Evolutionary conservation across 495 filamentous ascomycete species (phyloP).

Genomic region (Astrocystis sublimbata): DNA sequence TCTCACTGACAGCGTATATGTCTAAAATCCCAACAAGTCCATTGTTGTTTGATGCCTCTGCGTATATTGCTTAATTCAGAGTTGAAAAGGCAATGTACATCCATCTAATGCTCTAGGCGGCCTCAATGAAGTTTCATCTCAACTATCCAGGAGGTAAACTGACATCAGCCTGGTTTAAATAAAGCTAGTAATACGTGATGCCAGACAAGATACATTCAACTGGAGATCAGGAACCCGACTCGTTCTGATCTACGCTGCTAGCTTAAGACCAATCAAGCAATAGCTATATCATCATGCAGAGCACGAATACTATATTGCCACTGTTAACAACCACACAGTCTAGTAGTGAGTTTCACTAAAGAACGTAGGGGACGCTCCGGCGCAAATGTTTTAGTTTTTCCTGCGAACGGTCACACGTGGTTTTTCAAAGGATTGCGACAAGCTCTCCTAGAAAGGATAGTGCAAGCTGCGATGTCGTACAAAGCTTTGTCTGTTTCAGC

Average conservation of each 20-base stretch:
- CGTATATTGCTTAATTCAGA: too few species aligned
- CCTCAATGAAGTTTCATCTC: not conserved
- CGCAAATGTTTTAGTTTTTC: not conserved
- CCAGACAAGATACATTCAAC: not conserved
- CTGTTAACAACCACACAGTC: not conserved
- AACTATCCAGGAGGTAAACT: not conserved
- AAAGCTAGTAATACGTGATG: not conserved
- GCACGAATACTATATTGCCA: not conserved
- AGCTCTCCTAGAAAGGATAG: not conserved
- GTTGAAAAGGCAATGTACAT: too few species aligned
- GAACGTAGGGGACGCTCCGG: not conserved
- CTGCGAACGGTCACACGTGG: not conserved
- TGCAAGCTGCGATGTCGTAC: not conserved
- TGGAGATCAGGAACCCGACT: not conserved
- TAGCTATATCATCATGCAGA: not conserved
- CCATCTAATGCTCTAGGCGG: slow-evolving; percentile 2
- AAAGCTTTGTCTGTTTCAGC: not conserved
- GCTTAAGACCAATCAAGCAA: not conserved
- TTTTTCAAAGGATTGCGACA: not conserved
- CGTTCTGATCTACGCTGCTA: not conserved
- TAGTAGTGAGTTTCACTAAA: not conserved
- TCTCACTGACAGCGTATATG: too few species aligned
- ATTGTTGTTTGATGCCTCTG: too few species aligned
- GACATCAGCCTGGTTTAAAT: too few species aligned
- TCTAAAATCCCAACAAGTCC: too few species aligned